These are phyloP conservation scores for Penicillium roqueforti DNA, from an alignment of 495 filamentous ascomycete species.

Conservation along the genomic window DNA sequence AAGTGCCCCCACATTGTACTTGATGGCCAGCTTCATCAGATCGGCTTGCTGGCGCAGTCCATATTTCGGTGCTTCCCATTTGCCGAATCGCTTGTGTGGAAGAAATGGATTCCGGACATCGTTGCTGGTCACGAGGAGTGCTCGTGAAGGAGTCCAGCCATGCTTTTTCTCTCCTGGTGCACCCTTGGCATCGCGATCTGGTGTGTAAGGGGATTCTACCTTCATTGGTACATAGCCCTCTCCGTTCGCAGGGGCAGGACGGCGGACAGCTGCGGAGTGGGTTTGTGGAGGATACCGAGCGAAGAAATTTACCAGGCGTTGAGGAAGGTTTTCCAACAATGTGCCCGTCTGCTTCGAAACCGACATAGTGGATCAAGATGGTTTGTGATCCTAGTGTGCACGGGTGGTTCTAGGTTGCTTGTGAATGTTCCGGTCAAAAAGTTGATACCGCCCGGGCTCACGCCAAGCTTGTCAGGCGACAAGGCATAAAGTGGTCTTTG, in stretches of 20 bases:
- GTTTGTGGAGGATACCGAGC: constrained; percentile 73
- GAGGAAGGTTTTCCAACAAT: constrained; percentile 44
- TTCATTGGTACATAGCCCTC: constrained; percentile 21
- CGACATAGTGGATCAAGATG: constrained; percentile 26
- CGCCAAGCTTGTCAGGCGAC: neutral
- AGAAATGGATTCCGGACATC: constrained; percentile 69
- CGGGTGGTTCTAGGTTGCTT: neutral
- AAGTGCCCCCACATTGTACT: constrained; percentile 78
- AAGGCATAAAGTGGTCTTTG: neutral
- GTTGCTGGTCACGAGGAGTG: constrained; percentile 35
- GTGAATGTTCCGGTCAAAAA: constrained; percentile 13
- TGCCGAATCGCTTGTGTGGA: constrained; percentile 63
- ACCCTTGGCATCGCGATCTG: constrained; percentile 44
- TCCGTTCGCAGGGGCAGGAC: constrained; percentile 32
- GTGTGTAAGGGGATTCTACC: constrained; percentile 46
- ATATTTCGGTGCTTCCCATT: constrained; percentile 75
- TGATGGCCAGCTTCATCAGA: constrained; percentile 76
- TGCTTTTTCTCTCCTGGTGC: constrained; percentile 32
- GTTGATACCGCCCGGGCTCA: constrained; percentile 11
- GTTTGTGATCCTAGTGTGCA: neutral
- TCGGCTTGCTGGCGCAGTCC: constrained; percentile 87
- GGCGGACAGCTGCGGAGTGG: constrained; percentile 40
- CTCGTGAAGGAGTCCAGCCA: constrained; percentile 30
- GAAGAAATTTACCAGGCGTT: constrained; percentile 80
- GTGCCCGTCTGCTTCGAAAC: constrained; percentile 1